Percentiles rank a stretch among this genome's conserved stretches.
Evolutionary conservation across 73 alveolate species (phyloP).

Genomic region (Stentor coeruleus): DNA sequence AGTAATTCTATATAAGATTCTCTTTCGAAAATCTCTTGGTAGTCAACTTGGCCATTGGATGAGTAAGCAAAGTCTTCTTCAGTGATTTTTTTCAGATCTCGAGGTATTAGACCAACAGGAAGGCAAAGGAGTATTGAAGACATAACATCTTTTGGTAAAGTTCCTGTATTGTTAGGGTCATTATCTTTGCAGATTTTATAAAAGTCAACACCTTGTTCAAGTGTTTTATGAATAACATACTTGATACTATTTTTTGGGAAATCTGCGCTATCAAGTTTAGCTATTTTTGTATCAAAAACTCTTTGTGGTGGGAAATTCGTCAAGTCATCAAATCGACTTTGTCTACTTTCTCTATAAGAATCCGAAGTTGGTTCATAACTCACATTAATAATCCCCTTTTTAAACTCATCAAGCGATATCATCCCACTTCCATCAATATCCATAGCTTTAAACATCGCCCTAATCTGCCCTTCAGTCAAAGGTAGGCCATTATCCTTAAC

Average conservation of each 20-base stretch:
- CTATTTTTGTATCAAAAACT: neutral
- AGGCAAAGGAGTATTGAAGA: constrained; percentile 32
- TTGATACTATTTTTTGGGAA: constrained; percentile 35
- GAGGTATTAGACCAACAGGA: constrained; percentile 37
- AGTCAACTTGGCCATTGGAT: constrained; percentile 50
- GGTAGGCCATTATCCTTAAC: neutral
- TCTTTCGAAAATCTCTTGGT: constrained; percentile 41
- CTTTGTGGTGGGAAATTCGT: neutral
- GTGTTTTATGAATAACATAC: constrained; percentile 36
- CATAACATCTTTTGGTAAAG: constrained; percentile 37
- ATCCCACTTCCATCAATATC: neutral
- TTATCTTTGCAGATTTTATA: constrained; percentile 31
- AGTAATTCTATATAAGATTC: constrained; percentile 30
- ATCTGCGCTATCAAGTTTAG: neutral
- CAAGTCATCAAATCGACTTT: neutral
- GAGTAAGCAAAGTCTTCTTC: constrained; percentile 42
- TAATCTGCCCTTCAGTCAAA: neutral
- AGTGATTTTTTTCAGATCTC: constrained; percentile 38
- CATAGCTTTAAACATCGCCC: constrained; percentile 5
- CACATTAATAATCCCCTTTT: neutral
- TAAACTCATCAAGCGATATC: constrained; percentile 7
- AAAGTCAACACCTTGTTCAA: constrained; percentile 38
- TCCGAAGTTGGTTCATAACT: neutral
- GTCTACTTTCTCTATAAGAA: neutral
- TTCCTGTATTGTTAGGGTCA: constrained; percentile 31